Percentiles rank a stretch among this genome's conserved stretches.
Conservation (phyloP, 2,329 filamentous ascomycete species). For the Raffaelea arxii region DNA sequence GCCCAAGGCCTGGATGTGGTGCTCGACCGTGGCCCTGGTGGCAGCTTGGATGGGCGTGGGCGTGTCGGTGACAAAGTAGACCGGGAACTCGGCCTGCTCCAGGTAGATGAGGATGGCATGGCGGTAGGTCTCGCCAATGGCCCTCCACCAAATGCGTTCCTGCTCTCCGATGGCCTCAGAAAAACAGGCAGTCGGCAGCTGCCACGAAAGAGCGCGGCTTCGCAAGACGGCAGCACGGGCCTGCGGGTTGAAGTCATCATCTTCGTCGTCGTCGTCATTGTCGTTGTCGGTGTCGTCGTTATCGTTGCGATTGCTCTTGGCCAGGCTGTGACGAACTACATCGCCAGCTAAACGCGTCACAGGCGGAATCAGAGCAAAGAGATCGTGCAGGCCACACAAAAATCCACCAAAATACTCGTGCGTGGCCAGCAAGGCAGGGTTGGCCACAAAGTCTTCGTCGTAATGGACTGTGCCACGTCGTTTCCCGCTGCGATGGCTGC, state of each 20-base stretch:
- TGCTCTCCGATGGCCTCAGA: slow-evolving; percentile 7
- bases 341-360: slow-evolving; percentile 8
- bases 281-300: not conserved
- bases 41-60: not conserved
- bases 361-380: slow-evolving; percentile 12
- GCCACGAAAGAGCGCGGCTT: slow-evolving; percentile 8
- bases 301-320: not conserved
- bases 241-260: no score
- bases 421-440: slow-evolving; percentile 9
- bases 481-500: not conserved
- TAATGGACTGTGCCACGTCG: not conserved
- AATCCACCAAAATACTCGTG: slow-evolving; percentile 11
- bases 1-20: slow-evolving; percentile 9
- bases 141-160: slow-evolving; percentile 10
- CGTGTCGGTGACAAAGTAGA: not conserved
- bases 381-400: slow-evolving; percentile 12
- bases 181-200: slow-evolving; percentile 7
- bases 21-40: slow-evolving; percentile 4
- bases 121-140: slow-evolving; percentile 13
- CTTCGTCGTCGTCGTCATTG: not conserved
- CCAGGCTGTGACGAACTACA: no score
- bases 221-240: no score
- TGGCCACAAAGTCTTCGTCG: slow-evolving; percentile 12
- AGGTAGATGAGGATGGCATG: slow-evolving; percentile 12
- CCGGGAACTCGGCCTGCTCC: not conserved